Conservation (phyloP, 1,284 basidiomycete species). For the Marasmius tenuissimus region DNA sequence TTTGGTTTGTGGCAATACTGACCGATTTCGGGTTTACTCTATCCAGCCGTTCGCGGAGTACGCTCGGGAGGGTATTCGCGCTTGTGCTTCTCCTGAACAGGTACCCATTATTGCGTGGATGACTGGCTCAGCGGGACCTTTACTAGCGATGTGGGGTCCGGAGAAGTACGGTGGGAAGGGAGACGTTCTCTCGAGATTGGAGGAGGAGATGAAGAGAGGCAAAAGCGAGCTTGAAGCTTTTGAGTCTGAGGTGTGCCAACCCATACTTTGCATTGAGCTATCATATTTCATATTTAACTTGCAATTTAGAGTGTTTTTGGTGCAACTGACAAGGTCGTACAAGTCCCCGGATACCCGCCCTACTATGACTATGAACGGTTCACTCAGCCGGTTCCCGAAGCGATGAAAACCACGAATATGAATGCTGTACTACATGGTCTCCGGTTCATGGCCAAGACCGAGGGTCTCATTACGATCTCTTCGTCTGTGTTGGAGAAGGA, state of each 20-base stretch:
- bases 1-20: not conserved
- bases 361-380: not conserved
- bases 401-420: not conserved
- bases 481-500: not conserved
- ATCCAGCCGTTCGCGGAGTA: conserved; percentile 6
- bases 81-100: not conserved
- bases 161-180: not conserved
- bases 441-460: not conserved
- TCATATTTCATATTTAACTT: no score
- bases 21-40: not conserved
- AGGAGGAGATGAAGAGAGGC: not conserved
- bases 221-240: not conserved
- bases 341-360: not conserved
- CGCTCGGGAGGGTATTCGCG: not conserved
- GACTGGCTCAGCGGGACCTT: not conserved
- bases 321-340: not conserved
- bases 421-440: not conserved
- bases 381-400: not conserved
- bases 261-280: not conserved
- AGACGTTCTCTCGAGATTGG: not conserved
- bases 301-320: not conserved
- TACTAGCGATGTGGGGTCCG: not conserved
- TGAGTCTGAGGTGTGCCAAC: not conserved
- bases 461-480: not conserved
- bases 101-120: conserved; percentile 10